phyloP scores from a whole-genome alignment of 1,284 basidiomycete species.

The Sporisorium sorghi region DNA sequence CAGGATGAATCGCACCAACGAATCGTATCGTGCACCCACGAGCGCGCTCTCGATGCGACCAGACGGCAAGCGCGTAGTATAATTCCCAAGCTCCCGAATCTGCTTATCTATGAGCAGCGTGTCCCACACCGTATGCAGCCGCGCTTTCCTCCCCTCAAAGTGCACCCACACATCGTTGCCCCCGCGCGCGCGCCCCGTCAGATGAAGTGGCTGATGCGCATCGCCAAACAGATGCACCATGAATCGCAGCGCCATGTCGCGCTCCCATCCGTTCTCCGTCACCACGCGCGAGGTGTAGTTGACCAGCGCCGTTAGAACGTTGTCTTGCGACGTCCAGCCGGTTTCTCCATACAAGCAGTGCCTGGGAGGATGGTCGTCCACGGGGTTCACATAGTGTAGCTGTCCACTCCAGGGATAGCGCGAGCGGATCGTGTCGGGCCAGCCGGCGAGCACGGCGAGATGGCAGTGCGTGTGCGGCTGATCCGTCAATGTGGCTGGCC shows the following conservation, averaged over 20 bases:
- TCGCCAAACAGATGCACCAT: conserved; percentile 90
- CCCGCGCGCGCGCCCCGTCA: conserved; percentile 84
- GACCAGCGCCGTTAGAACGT: conserved; percentile 43
- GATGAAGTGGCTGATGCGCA: conserved; percentile 89
- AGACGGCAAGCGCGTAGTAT: conserved; percentile 77
- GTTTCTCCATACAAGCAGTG: conserved; percentile 80
- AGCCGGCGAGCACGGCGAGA: conserved; percentile 78
- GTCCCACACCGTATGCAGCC: conserved; percentile 89
- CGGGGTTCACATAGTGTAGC: conserved; percentile 82
- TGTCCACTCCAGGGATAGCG: conserved; percentile 69
- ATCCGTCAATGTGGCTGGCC: conserved; percentile 17
- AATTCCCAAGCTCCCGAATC: conserved; percentile 80
- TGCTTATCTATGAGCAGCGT: conserved; percentile 81
- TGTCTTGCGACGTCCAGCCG: conserved; percentile 76
- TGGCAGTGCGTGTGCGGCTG: conserved; percentile 60
- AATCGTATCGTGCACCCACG: conserved; percentile 84
- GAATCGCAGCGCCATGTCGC: conserved; percentile 81
- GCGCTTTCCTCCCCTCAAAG: conserved; percentile 67
- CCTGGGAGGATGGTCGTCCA: conserved; percentile 80
- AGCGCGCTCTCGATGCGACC: conserved; percentile 79
- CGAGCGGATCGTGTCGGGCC: conserved; percentile 74
- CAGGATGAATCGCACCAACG: conserved; percentile 85
- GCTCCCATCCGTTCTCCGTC: conserved; percentile 55
- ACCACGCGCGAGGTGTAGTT: conserved; percentile 62
- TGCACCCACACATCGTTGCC: conserved; percentile 76